Percentiles rank a stretch among this genome's conserved stretches.
phyloP scores from a whole-genome alignment of 495 filamentous ascomycete genomes.

The Neurospora sp. region DNA sequence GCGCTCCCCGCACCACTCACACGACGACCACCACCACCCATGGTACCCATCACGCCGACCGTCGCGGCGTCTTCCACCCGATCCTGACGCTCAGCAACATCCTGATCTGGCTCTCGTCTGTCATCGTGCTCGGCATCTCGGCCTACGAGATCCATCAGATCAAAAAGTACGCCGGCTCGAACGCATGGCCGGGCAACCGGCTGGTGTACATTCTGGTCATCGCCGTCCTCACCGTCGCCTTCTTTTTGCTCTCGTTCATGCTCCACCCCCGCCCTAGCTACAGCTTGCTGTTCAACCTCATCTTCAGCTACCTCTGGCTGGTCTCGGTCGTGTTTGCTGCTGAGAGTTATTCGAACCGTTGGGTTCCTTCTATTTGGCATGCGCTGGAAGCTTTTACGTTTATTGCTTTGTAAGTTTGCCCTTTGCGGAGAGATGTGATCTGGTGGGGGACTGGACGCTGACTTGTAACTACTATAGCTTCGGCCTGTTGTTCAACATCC shows the following conservation, averaged over 20 bases:
- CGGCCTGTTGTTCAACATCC: constrained; percentile 43
- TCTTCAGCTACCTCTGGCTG: constrained; percentile 58
- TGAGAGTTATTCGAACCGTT: constrained; percentile 26
- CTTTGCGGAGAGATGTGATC: no score
- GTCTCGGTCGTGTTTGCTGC: constrained; percentile 51
- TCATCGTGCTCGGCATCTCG: constrained; percentile 51
- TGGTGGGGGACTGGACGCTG: constrained; percentile 8
- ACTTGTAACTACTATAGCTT: constrained; percentile 33
- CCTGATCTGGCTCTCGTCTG: constrained; percentile 44
- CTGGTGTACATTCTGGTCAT: constrained; percentile 48
- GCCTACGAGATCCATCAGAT: constrained; percentile 38
- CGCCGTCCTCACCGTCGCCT: constrained; percentile 45
- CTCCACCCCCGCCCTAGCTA: constrained; percentile 40
- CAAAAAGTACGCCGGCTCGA: constrained; percentile 8
- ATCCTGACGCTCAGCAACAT: constrained; percentile 23
- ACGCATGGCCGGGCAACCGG: constrained; percentile 28
- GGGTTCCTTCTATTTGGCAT: constrained; percentile 28
- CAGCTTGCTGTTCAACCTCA: constrained; percentile 44
- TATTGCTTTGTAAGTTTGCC: constrained; percentile 45
- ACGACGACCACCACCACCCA: neutral
- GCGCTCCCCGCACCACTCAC: neutral
- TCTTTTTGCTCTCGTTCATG: constrained; percentile 48
- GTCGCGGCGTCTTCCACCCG: constrained; percentile 1
- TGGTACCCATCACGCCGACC: neutral
- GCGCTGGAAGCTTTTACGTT: constrained; percentile 52